Evolutionary conservation across 257 asterid genomes (phyloP), one percentile per base, ranked within the genome.

Genomic region (Nicotiana otophora): DNA sequence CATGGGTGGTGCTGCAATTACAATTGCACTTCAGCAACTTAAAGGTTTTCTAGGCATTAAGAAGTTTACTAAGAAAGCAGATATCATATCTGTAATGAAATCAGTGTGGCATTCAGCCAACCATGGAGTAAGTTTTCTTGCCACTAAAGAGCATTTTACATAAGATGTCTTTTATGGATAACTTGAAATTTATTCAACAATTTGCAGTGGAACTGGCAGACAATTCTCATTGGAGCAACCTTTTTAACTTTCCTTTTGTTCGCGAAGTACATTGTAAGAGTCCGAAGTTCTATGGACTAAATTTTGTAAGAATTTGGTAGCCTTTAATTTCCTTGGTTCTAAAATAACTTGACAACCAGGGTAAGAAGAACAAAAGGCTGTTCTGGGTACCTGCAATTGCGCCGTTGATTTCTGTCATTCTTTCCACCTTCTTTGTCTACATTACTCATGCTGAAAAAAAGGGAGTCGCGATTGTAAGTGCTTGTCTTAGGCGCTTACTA

Each of bases 1-100:
- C 86, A 96, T 96, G 98, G 97, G 84, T 8, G 99, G 99, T 81
- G 95, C 99, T 42, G 99, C 98, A 20, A 92, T 95, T 82, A 95
- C 99, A 26, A 95, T 95, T 82, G 94, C 97, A 58, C 92, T 95
- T 53, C 99, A 95, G 82, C 99, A 92, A 36, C 95, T 95, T 7
- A 94, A 90, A 84, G 98, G 97, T 0, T 89, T 95, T 85, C 83
- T 95, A 65, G 99, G 99, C 82, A 95, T 95, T 7, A 84, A 86
- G 31, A 87, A 87, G 14, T 95, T 95, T 20, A 92, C 99, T 3
- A 92, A 89, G 90, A 88, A 92, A 11, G 63, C 97, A 2, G 98
- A 95, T 83, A 86, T 94, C 16, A 39, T 94, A 33, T 94, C 97
- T 11, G 99, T 95, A 33, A 87, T 93, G 95, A 81, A 83, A 0